Evolutionary conservation across 1,139 yeast genomes (phyloP), one percentile per base, ranked within the genome.

Genomic region (Waltiozyma sp.): DNA sequence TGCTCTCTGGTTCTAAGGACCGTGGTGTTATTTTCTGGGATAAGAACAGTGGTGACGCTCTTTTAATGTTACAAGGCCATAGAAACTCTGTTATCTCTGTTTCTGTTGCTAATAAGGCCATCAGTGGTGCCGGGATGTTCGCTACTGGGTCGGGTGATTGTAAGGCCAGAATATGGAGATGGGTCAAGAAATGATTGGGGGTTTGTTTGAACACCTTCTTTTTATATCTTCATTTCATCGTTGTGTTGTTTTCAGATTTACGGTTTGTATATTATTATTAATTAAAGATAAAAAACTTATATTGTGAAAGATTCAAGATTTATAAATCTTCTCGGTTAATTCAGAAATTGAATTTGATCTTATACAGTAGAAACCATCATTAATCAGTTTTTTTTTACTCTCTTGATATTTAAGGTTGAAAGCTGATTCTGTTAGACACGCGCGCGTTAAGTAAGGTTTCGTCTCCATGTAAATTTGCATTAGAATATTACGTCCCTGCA

Each of bases 111-210:
- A 80, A 79, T 58, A 82, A 87, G 38, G 73, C 73, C 48, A 83
- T 81, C 45, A 70, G 75, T 43, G 88, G 85, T 54, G 61, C 64
- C 36, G 80, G 81, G 39, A 79, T 87, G 53, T 91, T 91, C 70
- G 98, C 97, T 43, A 89, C 97, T 16, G 98, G 98, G 48, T 78
- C 89, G 63, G 98, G 98, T 61, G 98, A 91, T 65, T 89, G 96
- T 64, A 86, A 89, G 63, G 97, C 97, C 38, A 77, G 96, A 66
- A 84, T 91, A 59, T 91, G 98, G 98, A 78, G 57, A 53, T 55
- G 59, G 59, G 54, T 54, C 43, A 51, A 52, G 46, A 53, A 49
- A 40, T 54, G 44, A 47, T 16, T 35, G 10, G 18, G 19, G 34
- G 34, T 4, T 26, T 26, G 28, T 5, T 26, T 26, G 13, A 14